These are phyloP conservation scores for Curvularia sp. DNA, from an alignment of 2,329 filamentous ascomycete species.

Conservation along the genomic window DNA sequence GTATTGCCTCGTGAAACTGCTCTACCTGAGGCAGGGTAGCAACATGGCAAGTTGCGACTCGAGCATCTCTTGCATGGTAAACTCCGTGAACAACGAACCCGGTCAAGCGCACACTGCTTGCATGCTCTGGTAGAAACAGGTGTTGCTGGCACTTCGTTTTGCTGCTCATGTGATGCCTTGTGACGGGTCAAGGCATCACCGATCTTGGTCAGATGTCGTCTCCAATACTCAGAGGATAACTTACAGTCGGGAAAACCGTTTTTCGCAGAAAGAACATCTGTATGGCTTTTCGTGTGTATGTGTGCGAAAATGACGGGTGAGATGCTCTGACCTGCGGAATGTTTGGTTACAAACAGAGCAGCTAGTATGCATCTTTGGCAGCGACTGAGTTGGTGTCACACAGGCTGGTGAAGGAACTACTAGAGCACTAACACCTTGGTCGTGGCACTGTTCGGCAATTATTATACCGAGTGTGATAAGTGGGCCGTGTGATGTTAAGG, in stretches of 20 bases:
- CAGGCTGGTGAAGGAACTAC: background rate
- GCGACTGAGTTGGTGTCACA: background rate
- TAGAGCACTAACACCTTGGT: background rate
- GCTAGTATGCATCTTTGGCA: background rate
- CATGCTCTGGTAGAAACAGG: background rate
- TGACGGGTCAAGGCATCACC: slow-evolving; percentile 15
- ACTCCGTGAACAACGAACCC: background rate
- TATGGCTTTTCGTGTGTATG: slow-evolving; percentile 24
- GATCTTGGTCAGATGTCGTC: background rate
- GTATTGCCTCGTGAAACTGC: background rate
- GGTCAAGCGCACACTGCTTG: slow-evolving; percentile 1
- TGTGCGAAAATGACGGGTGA: slow-evolving; percentile 20
- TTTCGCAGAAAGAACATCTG: slow-evolving; percentile 18
- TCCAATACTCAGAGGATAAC: background rate
- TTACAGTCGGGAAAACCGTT: slow-evolving; percentile 16
- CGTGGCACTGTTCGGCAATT: background rate
- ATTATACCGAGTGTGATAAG: background rate
- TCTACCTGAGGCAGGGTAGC: slow-evolving; percentile 1
- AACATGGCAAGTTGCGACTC: background rate
- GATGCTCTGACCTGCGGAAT: slow-evolving; percentile 22
- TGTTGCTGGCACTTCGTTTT: background rate
- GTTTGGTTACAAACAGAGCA: slow-evolving; percentile 16
- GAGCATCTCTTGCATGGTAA: slow-evolving; percentile 1
- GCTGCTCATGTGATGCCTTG: slow-evolving; percentile 16
- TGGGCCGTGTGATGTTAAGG: background rate